phyloP scores from a whole-genome alignment of 2,329 filamentous ascomycete genomes.

The Incumbomyces delicatus region DNA sequence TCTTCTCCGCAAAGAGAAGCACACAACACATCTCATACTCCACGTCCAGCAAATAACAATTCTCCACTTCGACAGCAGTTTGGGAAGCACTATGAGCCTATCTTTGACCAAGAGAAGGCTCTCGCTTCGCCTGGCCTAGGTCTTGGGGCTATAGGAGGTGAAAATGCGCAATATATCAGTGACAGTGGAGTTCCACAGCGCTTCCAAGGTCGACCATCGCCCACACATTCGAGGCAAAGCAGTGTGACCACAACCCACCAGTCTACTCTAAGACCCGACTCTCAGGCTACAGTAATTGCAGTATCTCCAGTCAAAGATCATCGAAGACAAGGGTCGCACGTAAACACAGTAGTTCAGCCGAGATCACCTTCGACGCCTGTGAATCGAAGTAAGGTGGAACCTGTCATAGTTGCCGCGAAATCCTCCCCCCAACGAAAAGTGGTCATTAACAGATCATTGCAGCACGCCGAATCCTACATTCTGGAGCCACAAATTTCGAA shows the following conservation, averaged over 20 bases:
- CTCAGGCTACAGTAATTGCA: neutral
- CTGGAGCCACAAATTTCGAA: neutral
- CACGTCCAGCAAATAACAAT: neutral
- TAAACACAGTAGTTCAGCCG: neutral
- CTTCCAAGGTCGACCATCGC: slow-evolving; percentile 3
- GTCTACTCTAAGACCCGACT: neutral
- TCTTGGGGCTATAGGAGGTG: neutral
- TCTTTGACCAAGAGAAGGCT: neutral
- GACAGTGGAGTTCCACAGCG: slow-evolving; percentile 6
- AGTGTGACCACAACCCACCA: neutral
- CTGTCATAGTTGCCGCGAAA: neutral
- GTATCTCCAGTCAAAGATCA: neutral
- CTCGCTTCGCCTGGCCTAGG: neutral
- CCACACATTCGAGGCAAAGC: slow-evolving; percentile 1
- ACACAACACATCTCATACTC: neutral
- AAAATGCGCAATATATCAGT: slow-evolving; percentile 6
- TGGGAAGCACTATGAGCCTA: neutral
- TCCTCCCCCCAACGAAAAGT: slow-evolving; percentile 4
- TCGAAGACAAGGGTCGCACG: neutral
- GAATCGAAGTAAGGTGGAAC: neutral
- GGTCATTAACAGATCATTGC: slow-evolving; percentile 3
- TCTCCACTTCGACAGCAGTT: neutral
- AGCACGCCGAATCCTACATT: neutral
- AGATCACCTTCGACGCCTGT: neutral
- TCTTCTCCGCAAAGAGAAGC: slow-evolving; percentile 2